phyloP scores from a whole-genome alignment of 345 rosid species.

The Cardamine chenopodiifolia region DNA sequence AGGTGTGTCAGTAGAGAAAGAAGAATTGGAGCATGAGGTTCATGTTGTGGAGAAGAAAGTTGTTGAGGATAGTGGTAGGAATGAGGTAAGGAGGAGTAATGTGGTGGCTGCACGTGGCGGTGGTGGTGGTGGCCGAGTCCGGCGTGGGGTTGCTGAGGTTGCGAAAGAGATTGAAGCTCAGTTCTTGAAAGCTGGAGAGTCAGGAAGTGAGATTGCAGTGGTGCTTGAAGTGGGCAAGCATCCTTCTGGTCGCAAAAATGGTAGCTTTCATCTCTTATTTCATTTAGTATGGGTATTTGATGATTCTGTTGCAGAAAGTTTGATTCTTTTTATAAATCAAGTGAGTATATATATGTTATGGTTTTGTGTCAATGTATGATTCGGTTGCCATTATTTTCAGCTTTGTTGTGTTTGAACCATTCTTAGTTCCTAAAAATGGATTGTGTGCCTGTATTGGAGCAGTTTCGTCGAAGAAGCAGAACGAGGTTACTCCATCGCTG shows the following conservation, averaged over 20 bases:
- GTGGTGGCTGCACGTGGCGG: constrained; percentile 22
- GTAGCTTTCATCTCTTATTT: constrained; percentile 38
- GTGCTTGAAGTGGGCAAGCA: constrained; percentile 83
- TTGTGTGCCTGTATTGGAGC: constrained; percentile 45
- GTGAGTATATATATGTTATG: not conserved
- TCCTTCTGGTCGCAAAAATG: constrained; percentile 71
- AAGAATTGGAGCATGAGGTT: constrained; percentile 60
- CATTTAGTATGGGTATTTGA: not conserved
- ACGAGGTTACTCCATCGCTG: constrained; percentile 53
- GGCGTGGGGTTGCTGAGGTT: constrained; percentile 53
- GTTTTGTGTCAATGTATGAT: constrained; percentile 4
- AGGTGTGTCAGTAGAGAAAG: constrained; percentile 46
- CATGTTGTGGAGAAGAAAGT: constrained; percentile 87
- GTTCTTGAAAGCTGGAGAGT: constrained; percentile 76
- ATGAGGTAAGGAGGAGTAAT: constrained; percentile 37
- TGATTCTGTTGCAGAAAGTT: constrained; percentile 10
- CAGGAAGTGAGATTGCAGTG: constrained; percentile 72
- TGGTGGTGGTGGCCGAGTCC: constrained; percentile 36
- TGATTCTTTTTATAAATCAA: not conserved
- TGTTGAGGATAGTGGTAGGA: constrained; percentile 51
- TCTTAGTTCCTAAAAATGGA: not conserved
- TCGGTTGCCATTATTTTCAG: not conserved
- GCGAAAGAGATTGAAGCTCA: constrained; percentile 65
- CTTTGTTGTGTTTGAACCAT: not conserved
- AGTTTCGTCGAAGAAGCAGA: constrained; percentile 60